Evolutionary conservation across 352 stramenopile genomes (phyloP), one percentile per base, ranked within the genome.

Genomic region (Peronospora destructor): DNA sequence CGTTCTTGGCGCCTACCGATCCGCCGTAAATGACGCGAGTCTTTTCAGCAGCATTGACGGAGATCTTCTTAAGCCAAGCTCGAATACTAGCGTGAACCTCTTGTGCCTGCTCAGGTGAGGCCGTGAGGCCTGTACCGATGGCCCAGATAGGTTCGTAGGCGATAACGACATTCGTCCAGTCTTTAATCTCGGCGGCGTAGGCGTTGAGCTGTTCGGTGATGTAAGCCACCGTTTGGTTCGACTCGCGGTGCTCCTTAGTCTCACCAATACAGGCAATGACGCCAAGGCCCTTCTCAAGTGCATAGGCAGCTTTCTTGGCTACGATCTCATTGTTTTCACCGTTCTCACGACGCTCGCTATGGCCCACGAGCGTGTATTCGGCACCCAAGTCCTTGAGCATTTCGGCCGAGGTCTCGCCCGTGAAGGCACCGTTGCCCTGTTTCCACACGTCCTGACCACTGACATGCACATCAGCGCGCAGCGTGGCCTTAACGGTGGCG

Each of bases 111-210:
- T 98, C 91, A n/a, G 96, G 95, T 32, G 92, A 98, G 21, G 97
- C 97, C 45, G 93, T 98, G 29, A 98, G 77, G 53, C 97, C 97
- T 52, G 96, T 99, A 58, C 97, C 95, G 45, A 98, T 98, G 52
- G 95, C 95, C 94, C 94, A 98, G 44, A 98, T 91, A 29, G 95
- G 91, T 64, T 98, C 94, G 72, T 98, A 99, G 25, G 95, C 95
- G 56, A 98, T 93, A 10, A 98, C 94, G 19, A 98, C 81, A 56
- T 95, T 95, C 21, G 65, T 76, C 95, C 95, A 98, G 68, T 98
- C 92, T 45, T 89, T 76, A 40, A 94, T 85, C 45, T 85, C 73
- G 16, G 76, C 71, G 21, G 76, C 78, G 63, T 97, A 94, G 6
- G 89, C 90, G 50, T 95, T 83, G 9, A 99, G 68, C 75, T 98